Evolutionary conservation across 2,329 filamentous ascomycete genomes (phyloP).

Genomic region (Verticillium longisporum): DNA sequence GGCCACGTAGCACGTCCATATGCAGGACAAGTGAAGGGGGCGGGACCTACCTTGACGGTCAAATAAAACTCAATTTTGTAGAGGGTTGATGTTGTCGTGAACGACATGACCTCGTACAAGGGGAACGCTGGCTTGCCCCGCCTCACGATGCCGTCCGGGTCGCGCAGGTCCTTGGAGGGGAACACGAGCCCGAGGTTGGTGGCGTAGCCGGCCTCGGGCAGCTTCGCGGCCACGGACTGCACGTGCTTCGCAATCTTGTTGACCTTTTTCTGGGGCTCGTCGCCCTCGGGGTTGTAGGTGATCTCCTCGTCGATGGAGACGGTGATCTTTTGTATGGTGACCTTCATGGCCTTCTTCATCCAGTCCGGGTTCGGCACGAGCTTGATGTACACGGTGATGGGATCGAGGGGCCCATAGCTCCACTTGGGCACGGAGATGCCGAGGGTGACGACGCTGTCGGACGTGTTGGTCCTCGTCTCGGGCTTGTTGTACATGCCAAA

Average conservation of each 20-base stretch:
- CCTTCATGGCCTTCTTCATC: conserved; percentile 81
- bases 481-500: conserved; percentile 99
- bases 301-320: conserved; percentile 95
- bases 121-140: conserved; percentile 83
- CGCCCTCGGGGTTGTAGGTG: conserved; percentile 96
- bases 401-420: conserved; percentile 94
- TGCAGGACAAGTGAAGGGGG: conserved; percentile 6
- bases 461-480: conserved; percentile 76
- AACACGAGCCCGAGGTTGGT: conserved; percentile 90
- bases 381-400: conserved; percentile 93
- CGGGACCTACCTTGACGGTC: conserved; percentile 69
- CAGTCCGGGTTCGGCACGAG: conserved; percentile 87
- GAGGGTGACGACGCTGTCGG: conserved; percentile 85
- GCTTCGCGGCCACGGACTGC: conserved; percentile 71
- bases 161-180: conserved; percentile 80
- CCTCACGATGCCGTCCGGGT: conserved; percentile 80
- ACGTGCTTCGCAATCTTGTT: conserved; percentile 82
- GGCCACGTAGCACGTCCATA: background rate
- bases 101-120: conserved; percentile 79
- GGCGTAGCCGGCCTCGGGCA: conserved; percentile 87
- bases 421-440: conserved; percentile 89
- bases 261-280: conserved; percentile 84
- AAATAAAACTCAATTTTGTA: conserved; percentile 99
- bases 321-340: conserved; percentile 91
- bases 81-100: conserved; percentile 86